phyloP scores from a whole-genome alignment of 495 filamentous ascomycete genomes.

The Chlorociboria aeruginascens region DNA sequence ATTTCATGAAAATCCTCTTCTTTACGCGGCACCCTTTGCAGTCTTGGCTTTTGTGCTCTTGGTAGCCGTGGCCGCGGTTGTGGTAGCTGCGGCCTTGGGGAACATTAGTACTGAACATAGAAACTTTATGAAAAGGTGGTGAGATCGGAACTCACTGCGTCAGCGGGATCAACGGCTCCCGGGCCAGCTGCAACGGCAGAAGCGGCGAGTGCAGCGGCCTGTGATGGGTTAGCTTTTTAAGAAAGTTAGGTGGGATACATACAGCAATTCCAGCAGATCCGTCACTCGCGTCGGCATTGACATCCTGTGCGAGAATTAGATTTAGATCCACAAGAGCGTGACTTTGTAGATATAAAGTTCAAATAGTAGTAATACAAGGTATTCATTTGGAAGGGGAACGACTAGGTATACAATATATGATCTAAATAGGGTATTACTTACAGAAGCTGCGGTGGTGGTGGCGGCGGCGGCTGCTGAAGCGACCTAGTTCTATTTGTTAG shows the following conservation, averaged over 20 bases:
- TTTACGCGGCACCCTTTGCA: neutral
- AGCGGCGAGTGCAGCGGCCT: neutral
- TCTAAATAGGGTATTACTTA: too few species aligned
- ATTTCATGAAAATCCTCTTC: too few species aligned
- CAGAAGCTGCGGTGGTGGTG: neutral
- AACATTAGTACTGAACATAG: neutral
- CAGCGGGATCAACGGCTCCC: neutral
- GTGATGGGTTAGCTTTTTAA: neutral
- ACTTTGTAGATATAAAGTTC: neutral
- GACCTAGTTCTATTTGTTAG: neutral
- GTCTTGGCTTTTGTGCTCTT: neutral
- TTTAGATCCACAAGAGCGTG: neutral
- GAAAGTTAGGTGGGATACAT: neutral
- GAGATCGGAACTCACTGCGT: neutral
- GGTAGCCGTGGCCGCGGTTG: neutral
- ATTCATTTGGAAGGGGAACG: too few species aligned
- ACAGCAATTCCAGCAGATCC: slow-evolving; percentile 2
- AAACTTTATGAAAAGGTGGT: neutral
- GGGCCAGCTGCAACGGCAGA: neutral
- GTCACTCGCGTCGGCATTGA: neutral
- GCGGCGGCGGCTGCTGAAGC: neutral
- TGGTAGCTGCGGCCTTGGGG: neutral
- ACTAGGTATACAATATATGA: too few species aligned
- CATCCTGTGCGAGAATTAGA: neutral
- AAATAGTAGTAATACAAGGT: neutral